Percentiles rank a stretch among this genome's conserved stretches.
These are phyloP conservation scores for Colletotrichum cuscutae DNA, from an alignment of 2,329 filamentous ascomycete species.

Conservation along the genomic window DNA sequence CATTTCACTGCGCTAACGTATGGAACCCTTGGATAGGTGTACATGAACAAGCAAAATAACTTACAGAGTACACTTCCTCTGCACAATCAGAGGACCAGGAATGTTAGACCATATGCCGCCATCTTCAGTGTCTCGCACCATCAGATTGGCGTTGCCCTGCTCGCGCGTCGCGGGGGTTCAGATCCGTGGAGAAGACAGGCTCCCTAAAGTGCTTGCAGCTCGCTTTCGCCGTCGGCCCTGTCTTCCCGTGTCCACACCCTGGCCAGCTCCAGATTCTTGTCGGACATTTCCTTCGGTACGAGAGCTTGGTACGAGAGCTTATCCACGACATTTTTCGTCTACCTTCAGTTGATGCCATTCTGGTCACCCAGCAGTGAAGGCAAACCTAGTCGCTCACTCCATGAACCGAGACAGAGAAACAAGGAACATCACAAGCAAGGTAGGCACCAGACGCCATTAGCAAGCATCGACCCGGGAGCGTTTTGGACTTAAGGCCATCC, in stretches of 20 bases:
- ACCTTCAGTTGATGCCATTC: not conserved
- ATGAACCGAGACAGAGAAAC: not conserved
- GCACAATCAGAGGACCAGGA: not conserved
- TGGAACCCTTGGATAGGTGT: no score
- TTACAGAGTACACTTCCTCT: no score
- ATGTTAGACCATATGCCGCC: not conserved
- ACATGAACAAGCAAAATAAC: no score
- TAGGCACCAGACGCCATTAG: not conserved
- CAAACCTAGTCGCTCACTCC: not conserved
- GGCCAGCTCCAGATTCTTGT: not conserved
- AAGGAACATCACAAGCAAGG: not conserved
- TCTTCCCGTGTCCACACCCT: not conserved
- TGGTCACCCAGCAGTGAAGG: not conserved
- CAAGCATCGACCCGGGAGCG: not conserved
- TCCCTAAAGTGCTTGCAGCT: constrained; percentile 28
- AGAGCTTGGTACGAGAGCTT: not conserved
- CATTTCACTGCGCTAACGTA: no score
- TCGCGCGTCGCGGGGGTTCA: constrained; percentile 3
- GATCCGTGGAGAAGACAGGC: constrained; percentile 8
- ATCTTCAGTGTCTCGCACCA: constrained; percentile 3
- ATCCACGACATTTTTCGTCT: not conserved
- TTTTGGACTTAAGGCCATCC: not conserved
- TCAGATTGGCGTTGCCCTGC: constrained; percentile 1
- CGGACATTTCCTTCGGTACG: constrained; percentile 1
- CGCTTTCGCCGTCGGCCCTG: constrained; percentile 14